Percentiles rank a stretch among this genome's conserved stretches.
Evolutionary conservation across 225 moss, liverwort and hornwort genomes (phyloP).

Genomic region (Neckera pumila): DNA sequence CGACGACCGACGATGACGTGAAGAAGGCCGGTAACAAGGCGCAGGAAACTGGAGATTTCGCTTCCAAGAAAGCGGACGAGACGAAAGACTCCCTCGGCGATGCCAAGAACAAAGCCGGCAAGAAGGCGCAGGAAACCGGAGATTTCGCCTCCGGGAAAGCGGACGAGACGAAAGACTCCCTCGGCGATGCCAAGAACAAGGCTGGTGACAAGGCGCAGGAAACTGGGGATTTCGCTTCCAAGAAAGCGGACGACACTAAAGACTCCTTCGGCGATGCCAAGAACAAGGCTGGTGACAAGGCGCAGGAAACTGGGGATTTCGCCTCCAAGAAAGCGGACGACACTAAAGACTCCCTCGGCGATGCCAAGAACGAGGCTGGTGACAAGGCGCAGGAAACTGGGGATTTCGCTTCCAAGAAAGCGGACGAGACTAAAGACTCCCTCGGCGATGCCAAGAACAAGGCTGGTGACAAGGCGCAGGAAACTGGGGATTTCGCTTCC

Average conservation of each 20-base stretch:
- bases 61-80: not conserved
- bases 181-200: not conserved
- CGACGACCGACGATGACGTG: not conserved
- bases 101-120: not conserved
- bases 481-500: not conserved
- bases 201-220: not conserved
- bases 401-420: not conserved
- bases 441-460: not conserved
- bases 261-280: not conserved
- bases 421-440: not conserved
- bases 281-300: not conserved
- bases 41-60: not conserved
- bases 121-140: not conserved
- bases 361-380: not conserved
- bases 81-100: not conserved
- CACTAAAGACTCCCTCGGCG: not conserved
- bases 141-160: not conserved
- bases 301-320: not conserved
- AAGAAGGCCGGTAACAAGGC: not conserved
- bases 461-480: not conserved
- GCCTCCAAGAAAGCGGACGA: not conserved
- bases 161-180: not conserved
- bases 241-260: not conserved
- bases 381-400: not conserved
- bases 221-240: not conserved